Percentiles rank a stretch among this genome's conserved stretches.
These are phyloP conservation scores for Ustilago trichophora DNA, from an alignment of 1,284 basidiomycete species.

Conservation along the genomic window DNA sequence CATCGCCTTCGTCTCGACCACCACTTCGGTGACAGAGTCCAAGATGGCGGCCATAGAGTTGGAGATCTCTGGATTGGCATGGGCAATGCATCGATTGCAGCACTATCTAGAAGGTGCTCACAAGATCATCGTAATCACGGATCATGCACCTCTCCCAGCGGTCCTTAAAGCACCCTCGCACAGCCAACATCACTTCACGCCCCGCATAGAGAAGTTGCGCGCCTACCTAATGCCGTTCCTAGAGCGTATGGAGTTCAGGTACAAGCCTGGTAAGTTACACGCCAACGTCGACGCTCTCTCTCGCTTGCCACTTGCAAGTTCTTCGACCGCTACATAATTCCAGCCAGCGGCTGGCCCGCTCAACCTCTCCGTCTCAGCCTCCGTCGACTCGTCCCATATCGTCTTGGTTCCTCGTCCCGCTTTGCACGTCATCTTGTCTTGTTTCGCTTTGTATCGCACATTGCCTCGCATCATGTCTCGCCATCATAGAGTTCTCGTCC, in stretches of 20 bases:
- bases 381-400: too few species aligned
- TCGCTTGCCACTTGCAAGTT: too few species aligned
- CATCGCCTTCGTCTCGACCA: neutral
- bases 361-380: too few species aligned
- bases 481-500: too few species aligned
- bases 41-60: neutral
- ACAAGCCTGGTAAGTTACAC: neutral
- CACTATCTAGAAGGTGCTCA: neutral
- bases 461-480: too few species aligned
- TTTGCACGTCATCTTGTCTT: too few species aligned
- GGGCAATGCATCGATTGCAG: neutral
- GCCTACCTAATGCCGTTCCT: conserved; percentile 6
- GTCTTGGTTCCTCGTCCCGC: too few species aligned
- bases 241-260: neutral
- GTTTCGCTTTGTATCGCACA: too few species aligned
- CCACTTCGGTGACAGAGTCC: neutral
- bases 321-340: too few species aligned
- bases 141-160: neutral
- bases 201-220: neutral
- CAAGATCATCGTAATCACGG: conserved; percentile 2
- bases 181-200: neutral
- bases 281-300: neutral
- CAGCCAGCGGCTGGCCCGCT: too few species aligned
- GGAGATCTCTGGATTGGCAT: neutral
- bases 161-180: neutral